Percentiles rank a stretch among this genome's conserved stretches.
phyloP scores from a whole-genome alignment of 2,329 filamentous ascomycete species.

The Colletotrichum sp. region DNA sequence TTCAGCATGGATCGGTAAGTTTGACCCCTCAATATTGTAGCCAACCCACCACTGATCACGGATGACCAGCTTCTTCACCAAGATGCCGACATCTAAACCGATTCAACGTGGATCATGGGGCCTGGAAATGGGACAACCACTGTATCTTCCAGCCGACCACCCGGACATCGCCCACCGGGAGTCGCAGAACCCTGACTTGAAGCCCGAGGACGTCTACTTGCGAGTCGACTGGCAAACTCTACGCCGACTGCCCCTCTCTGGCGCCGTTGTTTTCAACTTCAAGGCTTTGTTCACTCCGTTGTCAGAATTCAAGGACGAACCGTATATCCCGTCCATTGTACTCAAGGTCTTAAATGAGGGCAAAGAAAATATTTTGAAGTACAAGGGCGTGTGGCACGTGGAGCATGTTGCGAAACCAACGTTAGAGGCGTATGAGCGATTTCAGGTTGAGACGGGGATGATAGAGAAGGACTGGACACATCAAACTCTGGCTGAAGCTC shows the following conservation, averaged over 20 bases:
- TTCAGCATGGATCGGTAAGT: slow-evolving; percentile 82
- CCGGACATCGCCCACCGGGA: slow-evolving; percentile 66
- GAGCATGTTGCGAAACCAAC: slow-evolving; percentile 74
- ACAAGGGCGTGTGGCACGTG: slow-evolving; percentile 83
- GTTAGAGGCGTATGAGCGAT: slow-evolving; percentile 65
- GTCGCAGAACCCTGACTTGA: slow-evolving; percentile 61
- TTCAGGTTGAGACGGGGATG: slow-evolving; percentile 69
- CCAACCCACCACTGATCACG: not conserved
- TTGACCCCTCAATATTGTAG: too few relatives aligned
- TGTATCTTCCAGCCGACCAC: slow-evolving; percentile 76
- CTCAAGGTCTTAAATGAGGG: slow-evolving; percentile 72
- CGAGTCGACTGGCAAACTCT: slow-evolving; percentile 91
- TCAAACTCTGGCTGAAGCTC: slow-evolving; percentile 74
- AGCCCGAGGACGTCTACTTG: slow-evolving; percentile 65
- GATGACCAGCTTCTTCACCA: slow-evolving; percentile 73
- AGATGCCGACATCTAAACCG: slow-evolving; percentile 73
- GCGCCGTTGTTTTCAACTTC: slow-evolving; percentile 84
- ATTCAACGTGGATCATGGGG: slow-evolving; percentile 89
- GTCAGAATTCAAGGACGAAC: slow-evolving; percentile 71
- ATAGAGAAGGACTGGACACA: slow-evolving; percentile 69
- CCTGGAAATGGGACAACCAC: slow-evolving; percentile 74
- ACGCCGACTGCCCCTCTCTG: slow-evolving; percentile 77
- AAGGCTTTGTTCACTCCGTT: slow-evolving; percentile 84
- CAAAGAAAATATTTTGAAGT: slow-evolving; percentile 74
- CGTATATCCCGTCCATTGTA: slow-evolving; percentile 72